Base-by-base conservation (phyloP, 208 protist genomes). In the Naegleria lovaniensis region DNA sequence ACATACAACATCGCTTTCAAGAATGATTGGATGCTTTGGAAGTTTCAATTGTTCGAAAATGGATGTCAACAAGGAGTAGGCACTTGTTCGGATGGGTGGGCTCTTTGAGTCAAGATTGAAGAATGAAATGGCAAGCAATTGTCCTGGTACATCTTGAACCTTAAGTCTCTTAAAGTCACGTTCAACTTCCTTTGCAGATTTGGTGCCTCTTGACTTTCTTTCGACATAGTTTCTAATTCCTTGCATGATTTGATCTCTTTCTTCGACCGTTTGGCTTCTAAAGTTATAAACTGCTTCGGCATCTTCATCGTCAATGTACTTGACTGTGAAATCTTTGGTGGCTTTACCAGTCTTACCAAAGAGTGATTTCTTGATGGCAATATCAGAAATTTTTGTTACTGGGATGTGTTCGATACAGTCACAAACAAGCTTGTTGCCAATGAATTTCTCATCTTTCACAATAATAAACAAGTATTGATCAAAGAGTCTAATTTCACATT, bases 111-210 rank as follows among this genome's bases (percentile, higher is more conserved):
- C 55, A 51, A 79, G 29, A 36, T 90, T 90, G 11, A 90, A 79
- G 55, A 90, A 90, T 13, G 52, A 75, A 33, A 90, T 79, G 33
- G n/a, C 55, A 7, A 90, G 38, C 4, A 90, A 33, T 51, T 67
- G 48, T 83, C 87, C 87, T 33, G 87, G 87, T 38, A 90, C 87
- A 79, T 90, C 87, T 36, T 15, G 5, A 40, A 36, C 33, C 15
- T 48, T 90, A 5, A 90, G 38, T 79, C 67, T 79, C 67, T 79
- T 79, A 79, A 79, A 79, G 7, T 79, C 67, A 36, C 29, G 16
- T 29, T 79, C 67, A 79, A 79, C 25, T 36, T 25, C 5, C n/a
- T 79, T 29, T 79, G 25, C 16, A 36, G 67, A 36, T 9, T 79
- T 79, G 7, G 29, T 36, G 5, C 67, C 67, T 79, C 67, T 79